Evolutionary conservation across 1,139 yeast species (phyloP).

Genomic region (Magnusiomyces fungicola): DNA sequence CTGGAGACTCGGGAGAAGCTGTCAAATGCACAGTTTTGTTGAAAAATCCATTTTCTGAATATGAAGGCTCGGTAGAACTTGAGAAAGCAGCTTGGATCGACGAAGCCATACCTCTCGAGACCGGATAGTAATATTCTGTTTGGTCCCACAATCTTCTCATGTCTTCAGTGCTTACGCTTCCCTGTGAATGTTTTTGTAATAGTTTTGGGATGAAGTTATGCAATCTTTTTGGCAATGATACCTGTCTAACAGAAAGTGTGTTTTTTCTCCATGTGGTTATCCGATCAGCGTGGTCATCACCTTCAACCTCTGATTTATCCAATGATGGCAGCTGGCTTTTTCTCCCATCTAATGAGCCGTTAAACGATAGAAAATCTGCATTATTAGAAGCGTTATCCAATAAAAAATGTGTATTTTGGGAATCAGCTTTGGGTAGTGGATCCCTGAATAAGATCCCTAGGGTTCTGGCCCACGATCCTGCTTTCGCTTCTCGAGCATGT

Average conservation of each 20-base stretch:
- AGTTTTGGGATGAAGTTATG: too few species aligned
- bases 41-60: too few species aligned
- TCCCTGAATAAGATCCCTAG: conserved; percentile 29
- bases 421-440: conserved; percentile 4
- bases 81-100: not conserved
- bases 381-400: not conserved
- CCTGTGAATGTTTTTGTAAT: too few species aligned
- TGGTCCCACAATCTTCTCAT: not conserved
- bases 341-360: not conserved
- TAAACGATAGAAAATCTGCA: not conserved
- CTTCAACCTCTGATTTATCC: not conserved
- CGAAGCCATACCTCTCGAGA: not conserved
- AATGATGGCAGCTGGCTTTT: not conserved
- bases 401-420: not conserved
- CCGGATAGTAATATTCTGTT: not conserved
- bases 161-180: not conserved
- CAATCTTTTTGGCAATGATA: conserved; percentile 3
- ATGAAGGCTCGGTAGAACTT: not conserved
- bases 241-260: conserved; percentile 6
- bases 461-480: conserved; percentile 26
- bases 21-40: too few species aligned
- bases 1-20: not conserved
- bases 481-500: conserved; percentile 30
- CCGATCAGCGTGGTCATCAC: not conserved
- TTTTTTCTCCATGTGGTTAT: not conserved